Conservation (phyloP, 768 basidiomycete genomes). For the Cyathus striatus region DNA sequence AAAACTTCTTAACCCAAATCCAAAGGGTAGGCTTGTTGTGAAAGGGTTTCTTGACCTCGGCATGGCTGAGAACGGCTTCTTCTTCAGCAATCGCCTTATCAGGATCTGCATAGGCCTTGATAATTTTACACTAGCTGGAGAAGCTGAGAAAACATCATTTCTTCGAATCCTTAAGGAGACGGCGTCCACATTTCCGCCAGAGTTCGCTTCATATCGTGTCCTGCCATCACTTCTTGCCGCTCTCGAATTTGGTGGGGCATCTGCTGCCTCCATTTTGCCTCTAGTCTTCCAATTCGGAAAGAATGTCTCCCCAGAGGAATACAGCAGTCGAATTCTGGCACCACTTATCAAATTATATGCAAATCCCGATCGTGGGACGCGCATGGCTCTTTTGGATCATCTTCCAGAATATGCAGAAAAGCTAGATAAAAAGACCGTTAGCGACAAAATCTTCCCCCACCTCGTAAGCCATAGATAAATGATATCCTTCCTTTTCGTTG, state of each 20-base stretch:
- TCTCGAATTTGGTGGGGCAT: constrained; percentile 72
- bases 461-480: too few relatives aligned
- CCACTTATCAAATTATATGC: constrained; percentile 83
- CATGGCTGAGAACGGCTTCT: constrained; percentile 82
- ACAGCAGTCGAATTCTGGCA: constrained; percentile 58
- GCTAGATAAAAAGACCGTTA: constrained; percentile 79
- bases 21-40: constrained; percentile 70
- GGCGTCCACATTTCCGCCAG: constrained; percentile 73
- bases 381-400: constrained; percentile 91
- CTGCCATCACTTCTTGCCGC: constrained; percentile 80
- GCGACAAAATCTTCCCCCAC: constrained; percentile 90
- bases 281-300: constrained; percentile 79
- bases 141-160: constrained; percentile 71
- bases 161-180: constrained; percentile 80
- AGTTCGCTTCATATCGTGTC: constrained; percentile 82
- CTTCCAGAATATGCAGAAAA: constrained; percentile 81
- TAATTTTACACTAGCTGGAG: constrained; percentile 75
- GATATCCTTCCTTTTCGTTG: too few relatives aligned
- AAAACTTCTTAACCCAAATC: constrained; percentile 85
- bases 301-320: constrained; percentile 66
- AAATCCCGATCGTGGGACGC: constrained; percentile 87
- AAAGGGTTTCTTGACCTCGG: constrained; percentile 77
- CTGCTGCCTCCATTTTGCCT: constrained; percentile 75
- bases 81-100: constrained; percentile 75
- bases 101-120: constrained; percentile 83